Conservation (phyloP, 1,139 yeast genomes). For the Sugiyamaella japonica region DNA sequence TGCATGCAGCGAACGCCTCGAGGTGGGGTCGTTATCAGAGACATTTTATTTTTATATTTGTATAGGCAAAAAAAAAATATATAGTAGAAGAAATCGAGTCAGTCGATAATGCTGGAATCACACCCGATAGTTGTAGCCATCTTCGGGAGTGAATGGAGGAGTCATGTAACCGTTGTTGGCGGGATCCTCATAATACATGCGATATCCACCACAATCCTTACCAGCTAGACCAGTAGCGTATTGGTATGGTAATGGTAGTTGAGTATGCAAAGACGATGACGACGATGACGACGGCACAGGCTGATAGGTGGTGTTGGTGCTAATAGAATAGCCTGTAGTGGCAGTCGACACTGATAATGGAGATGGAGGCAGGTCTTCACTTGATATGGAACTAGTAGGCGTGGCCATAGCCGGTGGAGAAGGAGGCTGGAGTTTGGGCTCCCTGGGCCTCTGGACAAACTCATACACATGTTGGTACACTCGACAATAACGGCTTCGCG, state of each 20-base stretch:
- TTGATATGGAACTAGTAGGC: constrained; percentile 3
- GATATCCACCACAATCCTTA: background rate
- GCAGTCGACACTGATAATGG: constrained; percentile 11
- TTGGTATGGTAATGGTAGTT: background rate
- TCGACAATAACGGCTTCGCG: constrained; percentile 29
- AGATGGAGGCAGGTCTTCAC: constrained; percentile 15
- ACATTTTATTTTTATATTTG: background rate
- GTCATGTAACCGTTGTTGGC: constrained; percentile 23
- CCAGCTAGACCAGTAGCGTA: constrained; percentile 3
- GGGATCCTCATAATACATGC: constrained; percentile 3
- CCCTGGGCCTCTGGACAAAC: constrained; percentile 10
- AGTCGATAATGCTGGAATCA: no score
- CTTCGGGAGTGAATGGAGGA: constrained; percentile 29
- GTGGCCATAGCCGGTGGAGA: constrained; percentile 6
- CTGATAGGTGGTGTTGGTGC: constrained; percentile 5
- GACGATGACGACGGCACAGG: background rate
- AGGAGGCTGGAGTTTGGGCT: constrained; percentile 3
- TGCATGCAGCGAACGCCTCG: background rate
- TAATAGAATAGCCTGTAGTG: constrained; percentile 1
- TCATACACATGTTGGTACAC: constrained; percentile 25
- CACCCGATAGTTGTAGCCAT: constrained; percentile 1
- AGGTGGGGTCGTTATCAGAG: background rate
- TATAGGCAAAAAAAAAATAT: background rate
- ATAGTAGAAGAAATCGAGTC: no score
- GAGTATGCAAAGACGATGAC: background rate